Evolutionary conservation across 2,329 filamentous ascomycete species (phyloP), one percentile per base, ranked within the genome.

Genomic region (Beauveria sp.): DNA sequence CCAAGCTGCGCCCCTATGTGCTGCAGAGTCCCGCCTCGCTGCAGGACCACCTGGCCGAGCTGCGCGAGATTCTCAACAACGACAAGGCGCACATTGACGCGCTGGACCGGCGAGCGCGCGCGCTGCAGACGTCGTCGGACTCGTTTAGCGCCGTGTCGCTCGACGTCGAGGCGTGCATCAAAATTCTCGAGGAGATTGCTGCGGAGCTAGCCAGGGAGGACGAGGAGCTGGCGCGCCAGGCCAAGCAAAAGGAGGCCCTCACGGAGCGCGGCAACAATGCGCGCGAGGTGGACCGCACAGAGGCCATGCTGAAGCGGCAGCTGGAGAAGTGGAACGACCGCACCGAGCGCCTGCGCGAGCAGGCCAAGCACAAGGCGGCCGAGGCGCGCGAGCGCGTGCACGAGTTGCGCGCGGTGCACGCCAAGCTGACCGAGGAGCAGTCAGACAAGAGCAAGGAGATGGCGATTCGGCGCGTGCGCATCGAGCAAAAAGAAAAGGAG

Each of bases 401-500:
- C 69, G 90, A 94, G 74, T 79, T 99, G 61, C 83, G 90, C 60
- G 85, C 82, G 4, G 83, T 92, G 52, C 93, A 99, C 73, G 85
- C 85, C 69, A 86, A 86, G 70, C 78, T 97, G 63, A 89, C 88
- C 0, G 89, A 93, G 70, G 93, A 99, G 79, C 83, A 92, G 64
- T 84, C 84, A 1, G 91, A 94, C 59, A 96, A 96, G 76, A 88
- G 88, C 40, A 88, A 91, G 62, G 93, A 97, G 70, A 96, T 97
- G 77, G 94, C 99, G 79, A 86, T 89, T 70, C 82, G 92, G 68
- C 85, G 90, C 67, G 91, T 97, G n/a, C 82, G 92, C 63, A 97
- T 99, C 65, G 94, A 99, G 76, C 92, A 97, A 78, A 96, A 91
- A 9, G 93, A 97, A 82, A 97, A 97, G 79, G 97, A 97, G 92